phyloP scores from a whole-genome alignment of 495 filamentous ascomycete genomes.

The Evernia prunastri region DNA sequence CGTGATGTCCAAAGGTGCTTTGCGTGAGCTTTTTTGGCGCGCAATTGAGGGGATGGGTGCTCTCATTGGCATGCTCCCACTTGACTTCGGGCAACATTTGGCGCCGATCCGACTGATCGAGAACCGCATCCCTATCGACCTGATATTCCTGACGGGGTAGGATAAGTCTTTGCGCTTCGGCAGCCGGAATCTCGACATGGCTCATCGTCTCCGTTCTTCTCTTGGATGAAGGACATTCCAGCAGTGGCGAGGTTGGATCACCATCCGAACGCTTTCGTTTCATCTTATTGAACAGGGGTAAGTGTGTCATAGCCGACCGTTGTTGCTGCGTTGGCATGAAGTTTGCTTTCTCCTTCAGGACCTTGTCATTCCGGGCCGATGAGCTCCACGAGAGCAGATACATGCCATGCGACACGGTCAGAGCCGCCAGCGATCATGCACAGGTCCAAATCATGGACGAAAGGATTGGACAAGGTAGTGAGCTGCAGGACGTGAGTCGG shows the following conservation, averaged over 20 bases:
- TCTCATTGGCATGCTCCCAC: background rate
- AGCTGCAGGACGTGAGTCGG: background rate
- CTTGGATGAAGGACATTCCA: slow-evolving; percentile 7
- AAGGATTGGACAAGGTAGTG: background rate
- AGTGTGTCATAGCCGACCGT: slow-evolving; percentile 37
- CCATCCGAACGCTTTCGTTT: slow-evolving; percentile 52
- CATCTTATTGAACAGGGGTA: slow-evolving; percentile 39
- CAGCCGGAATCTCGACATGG: slow-evolving; percentile 18
- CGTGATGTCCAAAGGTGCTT: background rate
- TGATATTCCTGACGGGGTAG: background rate
- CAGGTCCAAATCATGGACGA: slow-evolving; percentile 1
- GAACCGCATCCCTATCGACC: background rate
- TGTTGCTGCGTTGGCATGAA: slow-evolving; percentile 37
- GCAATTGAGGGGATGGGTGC: background rate
- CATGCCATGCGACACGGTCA: slow-evolving; percentile 49
- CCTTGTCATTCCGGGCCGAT: slow-evolving; percentile 49
- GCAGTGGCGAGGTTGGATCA: slow-evolving; percentile 21
- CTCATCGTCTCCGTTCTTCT: slow-evolving; percentile 16
- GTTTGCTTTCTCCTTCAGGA: slow-evolving; percentile 43
- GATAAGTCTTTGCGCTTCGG: background rate
- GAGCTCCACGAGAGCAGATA: slow-evolving; percentile 52
- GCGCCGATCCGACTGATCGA: background rate
- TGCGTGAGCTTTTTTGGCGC: background rate
- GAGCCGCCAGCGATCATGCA: slow-evolving; percentile 6
- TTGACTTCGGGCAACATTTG: background rate